These are phyloP conservation scores for Eucalyptus brandiana DNA, from an alignment of 345 rosid genomes.

Conservation along the genomic window DNA sequence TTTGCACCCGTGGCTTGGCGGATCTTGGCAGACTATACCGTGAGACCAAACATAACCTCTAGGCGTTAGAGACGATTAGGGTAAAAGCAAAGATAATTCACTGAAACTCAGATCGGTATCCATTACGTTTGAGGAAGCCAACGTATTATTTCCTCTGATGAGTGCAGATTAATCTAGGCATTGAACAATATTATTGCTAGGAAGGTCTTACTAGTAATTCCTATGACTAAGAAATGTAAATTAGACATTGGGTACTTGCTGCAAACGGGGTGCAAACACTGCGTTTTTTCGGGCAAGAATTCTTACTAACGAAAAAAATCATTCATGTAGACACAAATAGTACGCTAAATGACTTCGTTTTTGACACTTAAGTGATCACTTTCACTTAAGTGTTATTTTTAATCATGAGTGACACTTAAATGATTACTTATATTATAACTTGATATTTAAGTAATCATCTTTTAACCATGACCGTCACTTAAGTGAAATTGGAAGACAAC, in stretches of 20 bases:
- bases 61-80: background rate
- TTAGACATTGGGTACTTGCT: background rate
- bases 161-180: background rate
- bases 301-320: too few relatives aligned
- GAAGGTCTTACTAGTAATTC: background rate
- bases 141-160: background rate
- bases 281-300: fast-evolving
- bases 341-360: fast-evolving
- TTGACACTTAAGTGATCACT: too few relatives aligned
- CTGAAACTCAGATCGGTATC: background rate
- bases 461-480: too few relatives aligned
- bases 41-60: background rate
- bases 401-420: fast-evolving
- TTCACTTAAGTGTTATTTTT: too few relatives aligned
- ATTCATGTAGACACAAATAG: fast-evolving
- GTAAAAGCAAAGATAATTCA: background rate
- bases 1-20: background rate
- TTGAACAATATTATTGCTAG: background rate
- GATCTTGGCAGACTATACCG: background rate
- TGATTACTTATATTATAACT: too few relatives aligned
- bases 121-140: background rate
- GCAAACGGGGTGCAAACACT: background rate
- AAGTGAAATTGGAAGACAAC: too few relatives aligned
- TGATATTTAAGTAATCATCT: too few relatives aligned
- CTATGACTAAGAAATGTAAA: background rate